A percentile compares a stretch with the other conserved stretches of the same genome.
Evolutionary conservation across 441 rosid species (phyloP).

Genomic region (Isatis lusitanica): DNA sequence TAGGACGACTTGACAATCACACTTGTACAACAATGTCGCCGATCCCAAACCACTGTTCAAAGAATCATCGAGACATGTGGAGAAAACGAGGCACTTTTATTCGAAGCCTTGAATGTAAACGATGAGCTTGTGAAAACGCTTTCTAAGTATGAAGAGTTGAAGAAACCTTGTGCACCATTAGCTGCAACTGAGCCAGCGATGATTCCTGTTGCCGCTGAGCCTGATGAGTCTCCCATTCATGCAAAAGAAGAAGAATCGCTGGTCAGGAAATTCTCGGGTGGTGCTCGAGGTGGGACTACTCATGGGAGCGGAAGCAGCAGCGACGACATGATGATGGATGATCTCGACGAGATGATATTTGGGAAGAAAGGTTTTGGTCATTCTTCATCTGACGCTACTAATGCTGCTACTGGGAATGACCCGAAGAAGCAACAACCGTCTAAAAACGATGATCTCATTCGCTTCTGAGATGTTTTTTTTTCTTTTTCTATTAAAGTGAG

Average conservation of each 20-base stretch:
- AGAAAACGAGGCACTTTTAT: slow-evolving; percentile 79
- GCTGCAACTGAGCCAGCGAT: slow-evolving; percentile 73
- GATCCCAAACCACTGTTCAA: slow-evolving; percentile 56
- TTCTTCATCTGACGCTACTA: slow-evolving; percentile 44
- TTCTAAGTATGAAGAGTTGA: slow-evolving; percentile 64
- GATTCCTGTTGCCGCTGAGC: slow-evolving; percentile 61
- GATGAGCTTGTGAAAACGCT: slow-evolving; percentile 78
- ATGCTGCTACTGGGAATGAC: slow-evolving; percentile 37
- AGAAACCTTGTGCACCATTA: slow-evolving; percentile 51
- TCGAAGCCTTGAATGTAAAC: slow-evolving; percentile 79
- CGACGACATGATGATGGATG: slow-evolving; percentile 85
- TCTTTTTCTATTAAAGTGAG: background rate
- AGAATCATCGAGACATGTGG: slow-evolving; percentile 84
- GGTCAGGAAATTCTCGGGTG: slow-evolving; percentile 57
- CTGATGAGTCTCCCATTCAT: slow-evolving; percentile 55
- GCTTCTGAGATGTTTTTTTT: slow-evolving; percentile 23
- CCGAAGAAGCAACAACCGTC: slow-evolving; percentile 56
- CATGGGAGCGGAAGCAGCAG: slow-evolving; percentile 60
- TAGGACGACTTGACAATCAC: slow-evolving; percentile 77
- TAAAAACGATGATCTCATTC: slow-evolving; percentile 67
- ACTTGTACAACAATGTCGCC: slow-evolving; percentile 73
- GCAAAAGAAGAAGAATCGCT: slow-evolving; percentile 58
- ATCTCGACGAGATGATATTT: slow-evolving; percentile 90
- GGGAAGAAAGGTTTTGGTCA: slow-evolving; percentile 67
- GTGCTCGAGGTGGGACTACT: slow-evolving; percentile 38